Percentiles rank a stretch among this genome's conserved stretches.
Conservation (phyloP, 305 asterid genomes). For the Solanum hybrid region DNA sequence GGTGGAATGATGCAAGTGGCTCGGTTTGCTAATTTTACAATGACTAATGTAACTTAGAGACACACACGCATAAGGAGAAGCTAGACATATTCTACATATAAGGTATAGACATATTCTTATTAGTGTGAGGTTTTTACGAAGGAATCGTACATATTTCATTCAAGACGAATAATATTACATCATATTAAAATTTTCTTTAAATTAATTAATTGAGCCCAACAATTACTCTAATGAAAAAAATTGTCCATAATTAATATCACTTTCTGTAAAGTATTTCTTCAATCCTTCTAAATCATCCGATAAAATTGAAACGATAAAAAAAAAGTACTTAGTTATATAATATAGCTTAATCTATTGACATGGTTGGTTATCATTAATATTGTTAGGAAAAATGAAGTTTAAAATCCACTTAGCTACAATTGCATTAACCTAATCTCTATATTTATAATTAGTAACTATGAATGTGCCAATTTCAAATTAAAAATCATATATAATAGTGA, state of each 20-base stretch:
- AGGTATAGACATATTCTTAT: not conserved
- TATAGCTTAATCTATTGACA: not conserved
- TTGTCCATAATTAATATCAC: not conserved
- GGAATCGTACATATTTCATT: fast-evolving
- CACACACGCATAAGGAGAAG: not conserved
- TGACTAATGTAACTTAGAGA: not conserved
- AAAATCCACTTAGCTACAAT: not conserved
- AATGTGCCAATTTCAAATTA: not conserved
- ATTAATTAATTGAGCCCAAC: not conserved
- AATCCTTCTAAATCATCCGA: not conserved
- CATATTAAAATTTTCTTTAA: not conserved
- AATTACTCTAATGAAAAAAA: not conserved
- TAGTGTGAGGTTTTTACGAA: not conserved
- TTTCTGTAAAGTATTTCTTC: not conserved
- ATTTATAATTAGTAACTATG: not conserved
- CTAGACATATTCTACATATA: not conserved
- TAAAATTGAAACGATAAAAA: no score
- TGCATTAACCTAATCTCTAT: no score
- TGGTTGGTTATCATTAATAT: no score
- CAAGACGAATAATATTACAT: not conserved
- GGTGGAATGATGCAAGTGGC: not conserved
- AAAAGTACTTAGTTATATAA: not conserved
- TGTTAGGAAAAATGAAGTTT: not conserved
- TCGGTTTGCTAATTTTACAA: not conserved
- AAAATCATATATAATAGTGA: not conserved